Percentiles rank a stretch among this genome's conserved stretches.
phyloP scores from a whole-genome alignment of 2,329 filamentous ascomycete genomes.

The Beauveria sp. region DNA sequence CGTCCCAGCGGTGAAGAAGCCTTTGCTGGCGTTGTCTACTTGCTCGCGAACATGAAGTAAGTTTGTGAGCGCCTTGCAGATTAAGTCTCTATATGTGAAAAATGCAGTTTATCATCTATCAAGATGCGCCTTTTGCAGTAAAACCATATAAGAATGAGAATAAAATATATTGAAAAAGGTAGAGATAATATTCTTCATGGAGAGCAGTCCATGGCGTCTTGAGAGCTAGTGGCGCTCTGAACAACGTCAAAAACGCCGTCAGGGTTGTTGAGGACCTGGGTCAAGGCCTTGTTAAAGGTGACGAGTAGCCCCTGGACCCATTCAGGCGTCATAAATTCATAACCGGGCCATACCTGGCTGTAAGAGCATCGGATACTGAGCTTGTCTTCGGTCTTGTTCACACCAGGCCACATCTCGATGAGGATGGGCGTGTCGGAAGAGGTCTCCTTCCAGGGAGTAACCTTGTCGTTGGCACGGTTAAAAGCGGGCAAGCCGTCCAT shows the following conservation, averaged over 20 bases:
- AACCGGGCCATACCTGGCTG: slow-evolving; percentile 8
- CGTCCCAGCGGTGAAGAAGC: slow-evolving; percentile 35
- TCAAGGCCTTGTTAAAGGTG: slow-evolving; percentile 9
- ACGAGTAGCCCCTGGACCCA: slow-evolving; percentile 10
- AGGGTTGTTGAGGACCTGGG: slow-evolving; percentile 2
- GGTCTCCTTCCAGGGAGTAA: slow-evolving; percentile 11
- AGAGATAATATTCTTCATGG: neutral
- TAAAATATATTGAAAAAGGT: neutral
- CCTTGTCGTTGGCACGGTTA: slow-evolving; percentile 6
- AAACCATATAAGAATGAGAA: neutral
- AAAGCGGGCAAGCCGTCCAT: slow-evolving; percentile 9
- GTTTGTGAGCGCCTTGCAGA: neutral
- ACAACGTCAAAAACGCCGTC: slow-evolving; percentile 8
- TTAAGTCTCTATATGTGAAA: neutral
- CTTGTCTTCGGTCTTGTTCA: neutral
- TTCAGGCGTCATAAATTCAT: slow-evolving; percentile 12
- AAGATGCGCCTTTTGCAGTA: neutral
- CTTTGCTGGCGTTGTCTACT: slow-evolving; percentile 49
- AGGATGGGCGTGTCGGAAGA: slow-evolving; percentile 5
- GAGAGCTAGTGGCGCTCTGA: neutral
- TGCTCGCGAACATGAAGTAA: slow-evolving; percentile 38
- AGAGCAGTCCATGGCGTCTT: slow-evolving; percentile 4
- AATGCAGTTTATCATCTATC: neutral
- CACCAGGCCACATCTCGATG: slow-evolving; percentile 10
- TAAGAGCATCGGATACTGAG: slow-evolving; percentile 9